Evolutionary conservation across 345 rosid genomes (phyloP), one percentile per base, ranked within the genome.

Genomic region (Streptanthus diversifolius): DNA sequence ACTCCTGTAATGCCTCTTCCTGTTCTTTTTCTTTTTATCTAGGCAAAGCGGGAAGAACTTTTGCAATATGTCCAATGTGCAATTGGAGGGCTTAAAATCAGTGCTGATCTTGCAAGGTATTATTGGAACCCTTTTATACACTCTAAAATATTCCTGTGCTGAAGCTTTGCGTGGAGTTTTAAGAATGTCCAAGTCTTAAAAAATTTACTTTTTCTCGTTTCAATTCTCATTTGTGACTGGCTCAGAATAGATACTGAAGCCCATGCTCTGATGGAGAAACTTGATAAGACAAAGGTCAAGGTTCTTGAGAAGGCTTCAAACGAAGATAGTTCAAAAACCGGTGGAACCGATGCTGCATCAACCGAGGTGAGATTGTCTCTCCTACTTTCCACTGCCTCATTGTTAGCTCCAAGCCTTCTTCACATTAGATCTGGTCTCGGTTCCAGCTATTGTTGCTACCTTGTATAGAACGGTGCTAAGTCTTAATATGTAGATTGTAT

Each of bases 211-310:
- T 67, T 27, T 76, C 48, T 73, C 44, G 61, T 19, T 36, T 54
- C 56, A 45, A 14, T 53, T 66, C 74, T 66, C 79, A 44, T 82
- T 74, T 66, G 70, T 77, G 73, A 68, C 72, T 68, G 72, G 47
- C 83, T 85, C 98, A 93, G 97, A 88, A 86, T 89, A 89, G 97
- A 91, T 82, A 86, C 81, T 82, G 96, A 91, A 82, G 88, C 86
- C 77, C 60, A 70, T 66, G 72, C 66, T 77, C 73, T 93, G 76
- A 77, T 80, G 83, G 90, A 85, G 71, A 83, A 83, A 83, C 84
- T 91, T 66, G 83, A 85, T 61, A 80, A 84, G 59, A 66, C 79
- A 39, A 82, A 83, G 70, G 77, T 74, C 71, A 82, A 83, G 65
- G 77, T 74, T 75, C 63, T 66, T 8, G 76, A 76, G 69, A 63